Conservation (phyloP, 2,329 filamentous ascomycete genomes). For the Colletotrichum agaves region DNA sequence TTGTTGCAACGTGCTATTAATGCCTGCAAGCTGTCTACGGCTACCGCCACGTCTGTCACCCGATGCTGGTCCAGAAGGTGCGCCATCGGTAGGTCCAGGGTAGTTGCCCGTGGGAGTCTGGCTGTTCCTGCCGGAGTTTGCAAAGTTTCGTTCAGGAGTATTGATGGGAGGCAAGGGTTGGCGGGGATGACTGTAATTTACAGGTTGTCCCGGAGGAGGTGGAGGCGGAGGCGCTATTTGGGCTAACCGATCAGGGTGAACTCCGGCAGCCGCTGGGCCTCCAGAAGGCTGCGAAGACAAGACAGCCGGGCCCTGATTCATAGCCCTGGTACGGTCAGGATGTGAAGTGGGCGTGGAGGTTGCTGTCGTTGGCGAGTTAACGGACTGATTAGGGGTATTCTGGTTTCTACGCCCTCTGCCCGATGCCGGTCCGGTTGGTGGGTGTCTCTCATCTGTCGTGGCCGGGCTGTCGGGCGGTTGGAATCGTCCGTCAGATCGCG, state of each 20-base stretch:
- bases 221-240: conserved; percentile 57
- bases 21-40: conserved; percentile 66
- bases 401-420: conserved; percentile 53
- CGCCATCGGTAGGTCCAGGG: conserved; percentile 15
- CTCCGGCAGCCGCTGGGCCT: conserved; percentile 45
- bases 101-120: conserved; percentile 33
- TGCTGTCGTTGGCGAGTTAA: conserved; percentile 21
- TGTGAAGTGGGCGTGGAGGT: conserved; percentile 31
- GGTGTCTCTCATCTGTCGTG: conserved; percentile 59
- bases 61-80: conserved; percentile 42
- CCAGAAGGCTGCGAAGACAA: conserved; percentile 39
- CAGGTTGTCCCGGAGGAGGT: conserved; percentile 44
- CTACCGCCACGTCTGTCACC: conserved; percentile 48
- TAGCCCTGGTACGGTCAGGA: conserved; percentile 27
- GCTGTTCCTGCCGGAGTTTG: conserved; percentile 5
- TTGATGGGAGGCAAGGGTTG: conserved; percentile 45
- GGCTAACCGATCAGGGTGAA: conserved; percentile 63
- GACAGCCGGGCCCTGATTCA: conserved; percentile 30
- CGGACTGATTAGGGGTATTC: conserved; percentile 30
- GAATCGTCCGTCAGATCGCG: conserved; percentile 57
- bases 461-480: conserved; percentile 54
- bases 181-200: conserved; percentile 42
- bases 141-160: conserved; percentile 46
- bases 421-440: conserved; percentile 64
- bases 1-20: conserved; percentile 68